Base-by-base conservation (phyloP, 108 stramenopile species). In the Pseudonitzschia multistriata region DNA sequence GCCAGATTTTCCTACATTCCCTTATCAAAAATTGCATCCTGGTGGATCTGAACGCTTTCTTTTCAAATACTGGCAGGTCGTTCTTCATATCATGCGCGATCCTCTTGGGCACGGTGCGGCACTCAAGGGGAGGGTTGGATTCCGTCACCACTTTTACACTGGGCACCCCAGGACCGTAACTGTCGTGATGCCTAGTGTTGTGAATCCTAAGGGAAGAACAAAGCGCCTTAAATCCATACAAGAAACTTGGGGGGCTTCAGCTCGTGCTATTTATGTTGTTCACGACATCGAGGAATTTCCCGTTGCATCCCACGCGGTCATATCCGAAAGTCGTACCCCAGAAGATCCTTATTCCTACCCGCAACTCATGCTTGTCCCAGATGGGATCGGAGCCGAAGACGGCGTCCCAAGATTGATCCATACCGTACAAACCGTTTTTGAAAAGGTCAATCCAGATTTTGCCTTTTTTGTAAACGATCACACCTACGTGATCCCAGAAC, bases 391-490 rank as follows among this genome's bases (percentile, higher is more conserved):
- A 13, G 62, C 73, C 25, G 88, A 89, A 22, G 75, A 87, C 72
- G 94, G 91, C 7, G 72, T 91, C 10, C 75, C 78, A 11, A 80
- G 94, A 39, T 70, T 95, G 68, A 71, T 81, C 42, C 72, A 91
- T 74, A 90, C 89, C 33, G 89, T 95, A 56, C 71, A 79, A 60
- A 68, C 68, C 40, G 79, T 91, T 19, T 67, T 73, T 56, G 74
- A 81, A 48, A 71, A 80, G 40, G 66, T 88, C 56, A 78, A 91
- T 77, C 90, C 93, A 11, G 91, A 91, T 69, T 95, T 91, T 79
- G 90, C 82, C 21, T 95, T 93, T 73, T 91, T 95, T 68, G 90
- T 90, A 54, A 95, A 95, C 78, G 94, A 95, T 79, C 94, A 95
- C 66, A 93, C 94, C 15, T 92, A 83, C 79, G 90, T 95, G 11